Conservation (phyloP, 768 basidiomycete species). For the Xerocomus spinulosus region DNA sequence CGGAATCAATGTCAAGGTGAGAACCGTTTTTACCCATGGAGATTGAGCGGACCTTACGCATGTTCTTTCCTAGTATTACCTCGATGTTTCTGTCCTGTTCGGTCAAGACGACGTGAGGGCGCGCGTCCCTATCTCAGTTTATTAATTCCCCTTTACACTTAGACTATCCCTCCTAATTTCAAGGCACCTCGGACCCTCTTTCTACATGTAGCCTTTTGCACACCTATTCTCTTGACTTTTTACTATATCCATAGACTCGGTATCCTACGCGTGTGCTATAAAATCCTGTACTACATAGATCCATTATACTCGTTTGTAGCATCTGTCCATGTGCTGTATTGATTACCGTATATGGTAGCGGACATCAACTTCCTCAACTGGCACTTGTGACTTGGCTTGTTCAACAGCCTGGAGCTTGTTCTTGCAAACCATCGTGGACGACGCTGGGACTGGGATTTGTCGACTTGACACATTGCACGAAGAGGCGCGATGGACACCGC, state of each 20-base stretch:
- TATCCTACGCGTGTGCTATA: slow-evolving; percentile 2
- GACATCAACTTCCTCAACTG: too few species aligned
- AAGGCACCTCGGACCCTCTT: neutral
- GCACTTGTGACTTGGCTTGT: too few species aligned
- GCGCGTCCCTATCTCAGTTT: slow-evolving; percentile 56
- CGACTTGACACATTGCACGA: neutral
- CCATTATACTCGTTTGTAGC: neutral
- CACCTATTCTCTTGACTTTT: neutral
- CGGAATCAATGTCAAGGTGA: slow-evolving; percentile 64
- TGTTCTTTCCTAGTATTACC: slow-evolving; percentile 54
- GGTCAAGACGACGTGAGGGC: slow-evolving; percentile 60
- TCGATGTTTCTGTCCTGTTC: slow-evolving; percentile 64
- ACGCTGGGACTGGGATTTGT: neutral
- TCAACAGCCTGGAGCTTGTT: too few species aligned
- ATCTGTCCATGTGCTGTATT: neutral
- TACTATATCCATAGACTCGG: neutral
- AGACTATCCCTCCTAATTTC: neutral
- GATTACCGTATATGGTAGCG: neutral
- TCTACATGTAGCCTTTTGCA: neutral
- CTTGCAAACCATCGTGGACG: neutral
- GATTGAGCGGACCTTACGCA: slow-evolving; percentile 7
- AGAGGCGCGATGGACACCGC: slow-evolving; percentile 31
- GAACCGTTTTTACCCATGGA: slow-evolving; percentile 14
- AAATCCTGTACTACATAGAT: slow-evolving; percentile 4
- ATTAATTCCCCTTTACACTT: slow-evolving; percentile 25